These are phyloP conservation scores for Pseudocercospora eumusae DNA, from an alignment of 2,329 filamentous ascomycete species.

Conservation along the genomic window DNA sequence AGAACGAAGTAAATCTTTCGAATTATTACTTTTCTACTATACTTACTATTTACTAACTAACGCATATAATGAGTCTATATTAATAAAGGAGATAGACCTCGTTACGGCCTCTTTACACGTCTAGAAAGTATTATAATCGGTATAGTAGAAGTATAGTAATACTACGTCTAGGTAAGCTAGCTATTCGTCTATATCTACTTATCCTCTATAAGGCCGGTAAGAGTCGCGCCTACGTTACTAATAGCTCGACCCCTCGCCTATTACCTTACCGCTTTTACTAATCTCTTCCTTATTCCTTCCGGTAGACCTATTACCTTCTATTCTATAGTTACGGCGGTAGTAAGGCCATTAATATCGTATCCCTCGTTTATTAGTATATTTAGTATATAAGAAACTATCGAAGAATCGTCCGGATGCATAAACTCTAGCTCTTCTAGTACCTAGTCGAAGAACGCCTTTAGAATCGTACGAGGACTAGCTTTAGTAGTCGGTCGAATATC, in stretches of 20 bases:
- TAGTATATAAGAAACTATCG: background rate
- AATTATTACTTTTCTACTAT: background rate
- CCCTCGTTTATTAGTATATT: background rate
- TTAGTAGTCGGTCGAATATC: too few species aligned
- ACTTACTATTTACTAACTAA: background rate
- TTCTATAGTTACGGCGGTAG: background rate
- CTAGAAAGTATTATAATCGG: background rate
- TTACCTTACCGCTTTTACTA: background rate
- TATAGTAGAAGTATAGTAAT: background rate
- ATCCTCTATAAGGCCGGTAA: background rate
- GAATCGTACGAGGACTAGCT: too few species aligned
- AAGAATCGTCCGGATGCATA: background rate
- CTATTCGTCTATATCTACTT: background rate
- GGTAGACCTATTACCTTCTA: background rate
- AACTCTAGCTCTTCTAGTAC: too few species aligned
- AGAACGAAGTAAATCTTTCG: background rate
- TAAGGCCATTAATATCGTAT: background rate
- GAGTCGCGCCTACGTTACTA: background rate
- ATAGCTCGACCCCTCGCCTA: background rate
- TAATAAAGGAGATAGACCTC: background rate
- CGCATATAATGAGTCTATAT: background rate
- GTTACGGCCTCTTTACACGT: background rate
- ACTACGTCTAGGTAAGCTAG: background rate
- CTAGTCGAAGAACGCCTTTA: too few species aligned
- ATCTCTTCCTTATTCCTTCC: background rate